A percentile compares a stretch with the other conserved stretches of the same genome.
These are phyloP conservation scores for Acer campestre DNA, from an alignment of 345 rosid species.

Conservation along the genomic window DNA sequence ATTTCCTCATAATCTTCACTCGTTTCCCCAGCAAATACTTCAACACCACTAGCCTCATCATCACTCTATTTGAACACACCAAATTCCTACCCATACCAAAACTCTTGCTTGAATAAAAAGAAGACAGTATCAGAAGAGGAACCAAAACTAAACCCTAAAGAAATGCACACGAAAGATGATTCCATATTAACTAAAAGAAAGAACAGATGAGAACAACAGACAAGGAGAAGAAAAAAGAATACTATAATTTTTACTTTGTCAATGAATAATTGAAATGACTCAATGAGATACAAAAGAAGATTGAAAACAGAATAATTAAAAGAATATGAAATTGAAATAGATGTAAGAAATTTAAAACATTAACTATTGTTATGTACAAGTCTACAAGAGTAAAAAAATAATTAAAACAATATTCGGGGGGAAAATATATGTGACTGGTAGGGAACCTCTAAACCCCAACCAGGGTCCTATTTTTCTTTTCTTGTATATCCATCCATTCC, in stretches of 20 bases:
- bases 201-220: neutral
- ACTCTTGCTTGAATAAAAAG: neutral
- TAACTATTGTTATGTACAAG: neutral
- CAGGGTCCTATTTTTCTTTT: no score
- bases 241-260: neutral
- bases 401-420: no score
- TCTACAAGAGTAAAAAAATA: no score
- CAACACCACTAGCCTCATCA: neutral
- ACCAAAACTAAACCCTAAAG: neutral
- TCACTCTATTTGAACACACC: neutral
- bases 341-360: neutral
- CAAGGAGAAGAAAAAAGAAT: neutral
- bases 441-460: no score
- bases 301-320: neutral
- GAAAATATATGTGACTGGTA: no score
- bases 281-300: neutral
- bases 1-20: neutral
- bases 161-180: neutral
- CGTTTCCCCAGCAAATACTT: neutral
- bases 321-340: neutral
- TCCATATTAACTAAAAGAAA: neutral
- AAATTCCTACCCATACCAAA: neutral
- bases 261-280: neutral
- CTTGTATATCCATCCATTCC: no score
- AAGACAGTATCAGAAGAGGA: neutral